Percentiles rank a stretch among this genome's conserved stretches.
phyloP scores from a whole-genome alignment of 257 asterid genomes.

The Henckelia pumila region DNA sequence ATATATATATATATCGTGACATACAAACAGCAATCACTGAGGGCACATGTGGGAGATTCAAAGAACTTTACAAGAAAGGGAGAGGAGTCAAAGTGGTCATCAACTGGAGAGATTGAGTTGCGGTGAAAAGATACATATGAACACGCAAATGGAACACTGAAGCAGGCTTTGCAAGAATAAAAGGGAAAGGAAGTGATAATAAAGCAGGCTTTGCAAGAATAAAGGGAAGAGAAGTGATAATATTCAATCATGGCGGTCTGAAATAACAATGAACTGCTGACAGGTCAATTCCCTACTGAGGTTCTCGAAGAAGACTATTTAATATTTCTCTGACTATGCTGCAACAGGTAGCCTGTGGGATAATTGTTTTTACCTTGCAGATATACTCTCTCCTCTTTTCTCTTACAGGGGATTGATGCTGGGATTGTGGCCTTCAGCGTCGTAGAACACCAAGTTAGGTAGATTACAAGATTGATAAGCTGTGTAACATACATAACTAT shows the following conservation, averaged over 20 bases:
- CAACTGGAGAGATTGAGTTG: constrained; percentile 20
- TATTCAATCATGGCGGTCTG: constrained; percentile 23
- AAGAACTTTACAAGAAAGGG: constrained; percentile 17
- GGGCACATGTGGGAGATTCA: constrained; percentile 22
- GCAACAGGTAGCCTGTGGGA: constrained; percentile 45
- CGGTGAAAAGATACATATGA: constrained; percentile 16
- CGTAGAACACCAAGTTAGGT: constrained; percentile 78
- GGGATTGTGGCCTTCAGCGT: constrained; percentile 82
- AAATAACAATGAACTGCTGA: constrained; percentile 22
- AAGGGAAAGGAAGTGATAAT: constrained; percentile 21
- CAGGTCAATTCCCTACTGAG: constrained; percentile 12
- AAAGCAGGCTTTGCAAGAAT: constrained; percentile 17
- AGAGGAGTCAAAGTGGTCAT: constrained; percentile 22
- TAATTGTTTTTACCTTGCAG: constrained; percentile 85
- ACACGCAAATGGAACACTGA: constrained; percentile 23
- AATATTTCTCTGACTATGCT: constrained; percentile 36
- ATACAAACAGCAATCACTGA: not conserved
- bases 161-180: constrained; percentile 18
- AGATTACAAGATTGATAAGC: constrained; percentile 60
- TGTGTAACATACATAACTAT: constrained; percentile 59
- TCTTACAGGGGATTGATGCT: constrained; percentile 66
- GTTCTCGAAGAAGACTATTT: constrained; percentile 24
- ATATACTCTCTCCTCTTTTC: constrained; percentile 88
- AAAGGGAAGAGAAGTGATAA: constrained; percentile 18
- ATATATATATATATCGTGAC: not conserved